Evolutionary conservation across 2,329 filamentous ascomycete genomes (phyloP).

Genomic region (Fusarium phyllophilum): DNA sequence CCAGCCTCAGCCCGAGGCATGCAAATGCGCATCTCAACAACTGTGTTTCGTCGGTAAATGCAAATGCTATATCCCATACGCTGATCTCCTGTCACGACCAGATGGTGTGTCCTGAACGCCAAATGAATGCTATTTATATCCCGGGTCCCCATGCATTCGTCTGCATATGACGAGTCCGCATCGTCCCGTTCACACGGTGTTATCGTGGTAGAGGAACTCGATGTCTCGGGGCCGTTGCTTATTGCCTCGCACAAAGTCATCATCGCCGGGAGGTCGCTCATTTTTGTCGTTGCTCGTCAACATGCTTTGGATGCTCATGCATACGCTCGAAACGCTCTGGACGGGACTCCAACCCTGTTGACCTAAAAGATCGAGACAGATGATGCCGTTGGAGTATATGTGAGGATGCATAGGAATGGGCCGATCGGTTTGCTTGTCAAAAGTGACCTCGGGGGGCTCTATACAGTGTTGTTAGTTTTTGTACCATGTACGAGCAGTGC

Average conservation of each 20-base stretch:
- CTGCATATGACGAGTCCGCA: not conserved
- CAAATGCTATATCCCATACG: constrained; percentile 25
- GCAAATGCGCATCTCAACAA: not conserved
- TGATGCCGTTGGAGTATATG: constrained; percentile 98
- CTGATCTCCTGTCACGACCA: constrained; percentile 8
- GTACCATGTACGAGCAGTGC: not conserved
- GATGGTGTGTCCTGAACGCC: constrained; percentile 33
- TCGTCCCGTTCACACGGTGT: constrained; percentile 66
- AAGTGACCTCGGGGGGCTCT: constrained; percentile 97
- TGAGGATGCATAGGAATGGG: constrained; percentile 95
- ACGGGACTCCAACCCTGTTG: constrained; percentile 93
- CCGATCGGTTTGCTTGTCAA: constrained; percentile 72
- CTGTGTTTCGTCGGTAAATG: constrained; percentile 20
- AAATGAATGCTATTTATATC: constrained; percentile 37
- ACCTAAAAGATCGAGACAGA: constrained; percentile 93
- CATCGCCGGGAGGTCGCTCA: constrained; percentile 89
- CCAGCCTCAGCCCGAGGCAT: constrained; percentile 9
- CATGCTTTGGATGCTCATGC: constrained; percentile 98
- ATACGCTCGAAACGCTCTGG: constrained; percentile 95
- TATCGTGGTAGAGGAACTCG: constrained; percentile 93
- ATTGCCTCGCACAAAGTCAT: constrained; percentile 86
- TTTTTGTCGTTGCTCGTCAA: constrained; percentile 93
- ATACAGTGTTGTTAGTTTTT: constrained; percentile 19
- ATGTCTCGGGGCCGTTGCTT: constrained; percentile 86
- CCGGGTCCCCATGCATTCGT: constrained; percentile 6